Evolutionary conservation across 495 filamentous ascomycete species (phyloP).

Genomic region (Penicillium coffeae): DNA sequence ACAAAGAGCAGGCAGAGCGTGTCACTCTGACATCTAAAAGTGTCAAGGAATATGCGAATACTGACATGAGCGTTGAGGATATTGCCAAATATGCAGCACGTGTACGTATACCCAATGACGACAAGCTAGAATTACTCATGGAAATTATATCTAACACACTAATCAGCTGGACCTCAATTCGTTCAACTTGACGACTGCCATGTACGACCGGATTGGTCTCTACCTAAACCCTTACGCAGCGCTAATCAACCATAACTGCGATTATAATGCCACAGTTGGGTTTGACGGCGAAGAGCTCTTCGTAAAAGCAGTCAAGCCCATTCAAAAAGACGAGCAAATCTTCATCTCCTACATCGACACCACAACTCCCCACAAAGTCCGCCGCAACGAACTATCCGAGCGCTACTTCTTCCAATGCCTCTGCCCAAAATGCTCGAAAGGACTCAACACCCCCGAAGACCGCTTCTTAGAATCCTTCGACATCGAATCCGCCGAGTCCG

Average conservation of each 20-base stretch:
- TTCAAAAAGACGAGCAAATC: constrained; percentile 57
- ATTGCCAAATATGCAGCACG: constrained; percentile 40
- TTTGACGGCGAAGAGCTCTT: constrained; percentile 53
- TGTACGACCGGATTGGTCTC: constrained; percentile 58
- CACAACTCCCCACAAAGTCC: constrained; percentile 44
- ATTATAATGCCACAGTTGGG: constrained; percentile 60
- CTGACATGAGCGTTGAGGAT: constrained; percentile 33
- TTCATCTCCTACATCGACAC: constrained; percentile 67
- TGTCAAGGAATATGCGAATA: constrained; percentile 48
- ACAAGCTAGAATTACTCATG: not conserved
- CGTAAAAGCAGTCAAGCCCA: constrained; percentile 43
- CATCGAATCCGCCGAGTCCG: constrained; percentile 8
- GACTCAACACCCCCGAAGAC: constrained; percentile 21
- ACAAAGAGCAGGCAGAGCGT: constrained; percentile 39
- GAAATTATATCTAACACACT: not conserved
- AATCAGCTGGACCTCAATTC: constrained; percentile 46
- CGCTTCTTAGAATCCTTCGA: constrained; percentile 2
- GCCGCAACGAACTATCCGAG: constrained; percentile 49
- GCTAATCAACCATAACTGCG: constrained; percentile 67
- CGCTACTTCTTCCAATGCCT: constrained; percentile 64
- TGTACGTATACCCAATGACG: constrained; percentile 33
- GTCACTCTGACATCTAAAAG: constrained; percentile 52
- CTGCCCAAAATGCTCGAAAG: constrained; percentile 52
- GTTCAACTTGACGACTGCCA: constrained; percentile 55
- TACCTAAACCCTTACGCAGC: constrained; percentile 56